These are phyloP conservation scores for Trichoderma erinaceum DNA, from an alignment of 495 filamentous ascomycete genomes.

Conservation along the genomic window DNA sequence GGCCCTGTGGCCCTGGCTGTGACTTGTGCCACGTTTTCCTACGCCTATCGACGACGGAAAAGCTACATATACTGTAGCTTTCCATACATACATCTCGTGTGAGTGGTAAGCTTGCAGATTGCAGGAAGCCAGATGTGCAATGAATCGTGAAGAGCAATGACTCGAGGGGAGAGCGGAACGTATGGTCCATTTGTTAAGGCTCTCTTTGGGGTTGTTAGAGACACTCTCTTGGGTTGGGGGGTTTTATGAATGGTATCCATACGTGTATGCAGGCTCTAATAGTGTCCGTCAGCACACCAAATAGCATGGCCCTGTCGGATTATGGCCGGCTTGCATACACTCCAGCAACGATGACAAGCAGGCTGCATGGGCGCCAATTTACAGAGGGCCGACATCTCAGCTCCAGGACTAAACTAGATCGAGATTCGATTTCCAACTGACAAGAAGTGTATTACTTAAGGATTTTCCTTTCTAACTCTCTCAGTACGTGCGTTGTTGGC, in stretches of 20 bases:
- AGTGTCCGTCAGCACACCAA: neutral
- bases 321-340: slow-evolving; percentile 1
- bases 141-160: neutral
- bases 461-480: neutral
- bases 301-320: neutral
- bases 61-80: neutral
- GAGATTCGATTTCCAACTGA: neutral
- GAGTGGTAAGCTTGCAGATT: neutral
- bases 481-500: no score
- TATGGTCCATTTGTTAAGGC: neutral
- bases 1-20: neutral
- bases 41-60: neutral
- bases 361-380: neutral
- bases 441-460: neutral
- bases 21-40: slow-evolving; percentile 11
- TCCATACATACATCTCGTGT: neutral
- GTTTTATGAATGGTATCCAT: neutral
- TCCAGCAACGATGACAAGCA: neutral
- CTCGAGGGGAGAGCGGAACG: neutral
- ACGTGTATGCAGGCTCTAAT: neutral
- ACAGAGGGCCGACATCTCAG: neutral
- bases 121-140: neutral
- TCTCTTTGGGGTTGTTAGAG: neutral
- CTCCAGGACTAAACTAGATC: neutral
- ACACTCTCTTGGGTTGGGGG: neutral